Evolutionary conservation across 2,329 filamentous ascomycete genomes (phyloP).

Genomic region (Fusarium transvaalense): DNA sequence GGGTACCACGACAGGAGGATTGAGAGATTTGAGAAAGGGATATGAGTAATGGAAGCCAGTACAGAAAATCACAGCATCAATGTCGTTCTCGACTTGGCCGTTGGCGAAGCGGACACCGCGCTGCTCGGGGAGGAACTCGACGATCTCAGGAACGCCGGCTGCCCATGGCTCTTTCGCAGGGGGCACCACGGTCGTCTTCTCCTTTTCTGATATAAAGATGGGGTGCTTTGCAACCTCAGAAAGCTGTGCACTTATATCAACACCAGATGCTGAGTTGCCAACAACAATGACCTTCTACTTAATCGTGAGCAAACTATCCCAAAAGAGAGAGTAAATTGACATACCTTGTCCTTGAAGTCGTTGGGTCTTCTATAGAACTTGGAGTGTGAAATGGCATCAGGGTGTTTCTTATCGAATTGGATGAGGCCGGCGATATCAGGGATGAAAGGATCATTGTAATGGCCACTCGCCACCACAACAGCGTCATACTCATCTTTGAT

Average conservation of each 20-base stretch:
- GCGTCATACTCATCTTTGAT: conserved; percentile 66
- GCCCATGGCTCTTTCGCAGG: conserved; percentile 49
- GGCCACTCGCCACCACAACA: conserved; percentile 71
- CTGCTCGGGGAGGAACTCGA: conserved; percentile 59
- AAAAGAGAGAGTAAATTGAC: neutral
- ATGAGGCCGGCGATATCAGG: conserved; percentile 68
- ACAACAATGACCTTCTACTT: conserved; percentile 74
- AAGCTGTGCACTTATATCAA: conserved; percentile 78
- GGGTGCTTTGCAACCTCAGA: conserved; percentile 64
- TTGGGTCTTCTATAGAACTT: conserved; percentile 72
- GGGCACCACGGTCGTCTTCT: conserved; percentile 43
- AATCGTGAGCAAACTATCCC: neutral
- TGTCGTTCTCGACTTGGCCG: conserved; percentile 69
- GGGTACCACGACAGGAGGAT: conserved; percentile 66
- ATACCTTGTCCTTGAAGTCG: conserved; percentile 52
- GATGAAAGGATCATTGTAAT: conserved; percentile 71
- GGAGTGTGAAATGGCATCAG: conserved; percentile 69
- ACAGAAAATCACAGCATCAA: conserved; percentile 84
- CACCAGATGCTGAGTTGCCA: conserved; percentile 77
- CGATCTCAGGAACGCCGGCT: conserved; percentile 60
- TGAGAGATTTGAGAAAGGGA: conserved; percentile 70
- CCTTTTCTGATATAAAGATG: conserved; percentile 68
- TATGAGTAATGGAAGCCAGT: conserved; percentile 89
- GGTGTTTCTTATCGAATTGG: conserved; percentile 63
- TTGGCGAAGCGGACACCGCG: conserved; percentile 71